Evolutionary conservation across 768 basidiomycete species (phyloP).

Genomic region (Coprinopsis cinerea): DNA sequence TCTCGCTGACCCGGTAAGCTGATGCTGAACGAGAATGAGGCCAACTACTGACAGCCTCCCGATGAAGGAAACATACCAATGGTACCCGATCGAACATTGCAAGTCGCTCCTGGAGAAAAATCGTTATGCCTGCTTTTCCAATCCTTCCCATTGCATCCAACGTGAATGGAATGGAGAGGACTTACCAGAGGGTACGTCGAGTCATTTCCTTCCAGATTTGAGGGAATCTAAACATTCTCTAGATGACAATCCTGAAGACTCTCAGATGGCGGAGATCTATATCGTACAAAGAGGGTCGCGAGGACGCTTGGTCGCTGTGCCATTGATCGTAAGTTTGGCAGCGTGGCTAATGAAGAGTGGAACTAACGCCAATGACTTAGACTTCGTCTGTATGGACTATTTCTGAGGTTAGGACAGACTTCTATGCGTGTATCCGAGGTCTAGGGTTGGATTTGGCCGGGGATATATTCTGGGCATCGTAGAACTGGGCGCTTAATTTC

Average conservation of each 20-base stretch:
- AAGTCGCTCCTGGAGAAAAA: conserved; percentile 54
- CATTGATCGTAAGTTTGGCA: conserved; percentile 9
- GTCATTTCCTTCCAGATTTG: background rate
- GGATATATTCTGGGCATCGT: conserved; percentile 26
- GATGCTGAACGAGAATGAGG: background rate
- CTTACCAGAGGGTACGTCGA: background rate
- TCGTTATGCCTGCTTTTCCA: conserved; percentile 65
- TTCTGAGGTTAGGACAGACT: no score
- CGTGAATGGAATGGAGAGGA: conserved; percentile 12
- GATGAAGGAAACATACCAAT: conserved; percentile 67
- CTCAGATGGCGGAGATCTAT: background rate
- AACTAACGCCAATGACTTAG: no score
- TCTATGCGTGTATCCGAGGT: conserved; percentile 37
- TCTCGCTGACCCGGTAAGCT: conserved; percentile 74
- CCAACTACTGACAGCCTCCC: background rate
- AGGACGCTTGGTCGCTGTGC: conserved; percentile 4
- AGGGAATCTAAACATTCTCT: background rate
- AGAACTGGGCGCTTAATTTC: background rate
- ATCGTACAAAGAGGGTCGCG: background rate
- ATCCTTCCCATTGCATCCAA: conserved; percentile 49
- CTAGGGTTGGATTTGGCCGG: conserved; percentile 38
- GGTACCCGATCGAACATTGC: conserved; percentile 65
- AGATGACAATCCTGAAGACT: background rate
- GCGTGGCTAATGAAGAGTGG: no score
- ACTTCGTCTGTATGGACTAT: no score